Evolutionary conservation across 305 asterid species (phyloP).

Genomic region (Rubia tinctorum): DNA sequence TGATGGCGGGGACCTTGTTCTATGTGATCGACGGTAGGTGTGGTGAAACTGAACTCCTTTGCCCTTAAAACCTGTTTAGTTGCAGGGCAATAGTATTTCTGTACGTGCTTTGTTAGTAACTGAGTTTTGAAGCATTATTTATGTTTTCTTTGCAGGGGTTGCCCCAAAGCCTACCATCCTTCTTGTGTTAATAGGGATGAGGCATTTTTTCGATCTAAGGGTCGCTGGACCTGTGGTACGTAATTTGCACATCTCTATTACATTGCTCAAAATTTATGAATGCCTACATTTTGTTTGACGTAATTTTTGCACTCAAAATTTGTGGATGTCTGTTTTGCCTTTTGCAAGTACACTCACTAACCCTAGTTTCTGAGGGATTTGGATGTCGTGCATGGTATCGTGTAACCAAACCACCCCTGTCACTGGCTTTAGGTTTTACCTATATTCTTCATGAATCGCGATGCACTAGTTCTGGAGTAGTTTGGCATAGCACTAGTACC

Average conservation of each 20-base stretch:
- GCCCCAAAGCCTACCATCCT: constrained; percentile 98
- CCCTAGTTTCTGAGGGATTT: background rate
- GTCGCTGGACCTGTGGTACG: constrained; percentile 98
- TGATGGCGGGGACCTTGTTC: constrained; percentile 95
- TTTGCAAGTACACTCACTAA: background rate
- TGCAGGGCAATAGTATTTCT: background rate
- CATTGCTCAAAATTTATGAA: background rate
- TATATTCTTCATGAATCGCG: background rate
- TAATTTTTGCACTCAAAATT: background rate
- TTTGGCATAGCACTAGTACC: background rate
- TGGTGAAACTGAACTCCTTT: constrained; percentile 16
- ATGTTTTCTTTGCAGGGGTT: constrained; percentile 58
- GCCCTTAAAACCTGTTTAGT: background rate
- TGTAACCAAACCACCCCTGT: background rate
- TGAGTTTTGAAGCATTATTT: background rate
- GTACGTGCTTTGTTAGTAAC: background rate
- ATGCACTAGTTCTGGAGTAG: background rate
- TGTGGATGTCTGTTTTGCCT: background rate
- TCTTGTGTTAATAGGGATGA: constrained; percentile 91
- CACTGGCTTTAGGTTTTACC: background rate
- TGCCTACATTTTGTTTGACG: background rate
- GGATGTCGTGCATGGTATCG: background rate
- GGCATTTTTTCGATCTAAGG: constrained; percentile 86
- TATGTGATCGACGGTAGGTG: constrained; percentile 88
- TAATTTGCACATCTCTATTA: constrained; percentile 5